These are phyloP conservation scores for Rhizopus arrhizus DNA, from an alignment of 371 early-diverging fungal species.

Conservation along the genomic window DNA sequence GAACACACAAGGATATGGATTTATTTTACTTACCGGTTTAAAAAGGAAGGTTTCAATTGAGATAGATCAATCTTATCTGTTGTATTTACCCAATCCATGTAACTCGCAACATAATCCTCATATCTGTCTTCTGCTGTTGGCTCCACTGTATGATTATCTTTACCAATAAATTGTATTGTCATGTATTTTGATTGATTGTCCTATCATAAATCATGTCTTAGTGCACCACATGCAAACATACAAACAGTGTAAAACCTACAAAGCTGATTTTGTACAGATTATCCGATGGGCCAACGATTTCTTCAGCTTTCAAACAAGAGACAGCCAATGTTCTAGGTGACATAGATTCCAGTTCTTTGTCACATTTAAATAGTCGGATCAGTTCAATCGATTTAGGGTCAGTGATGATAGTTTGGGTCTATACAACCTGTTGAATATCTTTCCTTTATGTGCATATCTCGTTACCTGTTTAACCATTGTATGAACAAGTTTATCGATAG, in stretches of 20 bases:
- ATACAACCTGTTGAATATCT: slow-evolving; percentile 3
- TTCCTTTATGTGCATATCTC: not conserved
- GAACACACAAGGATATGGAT: not conserved
- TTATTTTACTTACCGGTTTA: slow-evolving; percentile 55
- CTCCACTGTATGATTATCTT: slow-evolving; percentile 81
- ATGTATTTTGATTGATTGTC: slow-evolving; percentile 65
- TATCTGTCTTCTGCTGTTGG: slow-evolving; percentile 87
- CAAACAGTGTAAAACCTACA: slow-evolving; percentile 45
- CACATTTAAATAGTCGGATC: slow-evolving; percentile 41
- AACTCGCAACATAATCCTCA: slow-evolving; percentile 91
- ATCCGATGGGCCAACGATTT: slow-evolving; percentile 76
- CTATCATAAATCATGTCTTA: slow-evolving; percentile 25
- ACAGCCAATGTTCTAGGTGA: slow-evolving; percentile 44
- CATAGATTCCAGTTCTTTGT: slow-evolving; percentile 32
- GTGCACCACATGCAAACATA: not conserved
- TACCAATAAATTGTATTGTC: slow-evolving; percentile 83
- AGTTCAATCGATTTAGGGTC: slow-evolving; percentile 51
- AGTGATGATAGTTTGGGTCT: slow-evolving; percentile 38
- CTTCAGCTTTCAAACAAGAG: slow-evolving; percentile 85
- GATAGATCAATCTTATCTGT: slow-evolving; percentile 70
- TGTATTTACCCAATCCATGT: slow-evolving; percentile 73
- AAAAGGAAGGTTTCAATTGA: slow-evolving; percentile 63
- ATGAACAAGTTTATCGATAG: slow-evolving; percentile 79
- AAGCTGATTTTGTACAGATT: slow-evolving; percentile 85
- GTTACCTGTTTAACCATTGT: slow-evolving; percentile 74